These are phyloP conservation scores for Tylopilus sp. DNA, from an alignment of 768 basidiomycete species.

Conservation along the genomic window DNA sequence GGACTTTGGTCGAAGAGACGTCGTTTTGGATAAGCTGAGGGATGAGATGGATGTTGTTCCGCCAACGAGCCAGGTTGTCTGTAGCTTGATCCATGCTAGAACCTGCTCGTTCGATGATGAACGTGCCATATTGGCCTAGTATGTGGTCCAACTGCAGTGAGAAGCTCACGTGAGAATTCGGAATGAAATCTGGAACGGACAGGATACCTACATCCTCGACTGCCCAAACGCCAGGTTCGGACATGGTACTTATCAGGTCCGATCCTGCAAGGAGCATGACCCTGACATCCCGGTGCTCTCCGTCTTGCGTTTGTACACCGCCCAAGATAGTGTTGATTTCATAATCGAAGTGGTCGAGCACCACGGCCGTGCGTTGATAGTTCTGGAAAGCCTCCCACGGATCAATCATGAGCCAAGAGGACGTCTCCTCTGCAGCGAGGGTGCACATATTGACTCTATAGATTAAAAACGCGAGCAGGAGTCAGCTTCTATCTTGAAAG, in stretches of 20 bases:
- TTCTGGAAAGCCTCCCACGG: conserved; percentile 95
- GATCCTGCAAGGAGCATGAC: conserved; percentile 97
- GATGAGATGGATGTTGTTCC: conserved; percentile 85
- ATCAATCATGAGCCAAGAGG: conserved; percentile 95
- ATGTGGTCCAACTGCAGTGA: conserved; percentile 86
- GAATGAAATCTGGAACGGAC: conserved; percentile 7
- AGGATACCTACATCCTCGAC: conserved; percentile 76
- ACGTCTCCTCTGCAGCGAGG: conserved; percentile 86
- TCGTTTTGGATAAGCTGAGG: conserved; percentile 96
- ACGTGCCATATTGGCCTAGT: conserved; percentile 88
- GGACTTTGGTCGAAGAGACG: conserved; percentile 92
- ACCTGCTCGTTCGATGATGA: conserved; percentile 94
- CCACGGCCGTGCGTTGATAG: conserved; percentile 95
- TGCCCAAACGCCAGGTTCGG: conserved; percentile 97
- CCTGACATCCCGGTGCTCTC: conserved; percentile 70
- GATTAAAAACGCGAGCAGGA: conserved; percentile 15
- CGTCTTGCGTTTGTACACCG: conserved; percentile 70
- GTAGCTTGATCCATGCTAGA: conserved; percentile 85
- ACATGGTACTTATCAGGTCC: conserved; percentile 96
- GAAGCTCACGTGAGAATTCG: conserved; percentile 9
- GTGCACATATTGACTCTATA: conserved; percentile 83
- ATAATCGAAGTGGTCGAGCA: conserved; percentile 95
- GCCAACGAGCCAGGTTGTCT: conserved; percentile 70
- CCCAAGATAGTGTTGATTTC: conserved; percentile 86
- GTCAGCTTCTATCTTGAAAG: conserved; percentile 20